A percentile compares a stretch with the other conserved stretches of the same genome.
These are phyloP conservation scores for Coemansia sp. DNA, from an alignment of 192 early-diverging fungal species.

Conservation along the genomic window DNA sequence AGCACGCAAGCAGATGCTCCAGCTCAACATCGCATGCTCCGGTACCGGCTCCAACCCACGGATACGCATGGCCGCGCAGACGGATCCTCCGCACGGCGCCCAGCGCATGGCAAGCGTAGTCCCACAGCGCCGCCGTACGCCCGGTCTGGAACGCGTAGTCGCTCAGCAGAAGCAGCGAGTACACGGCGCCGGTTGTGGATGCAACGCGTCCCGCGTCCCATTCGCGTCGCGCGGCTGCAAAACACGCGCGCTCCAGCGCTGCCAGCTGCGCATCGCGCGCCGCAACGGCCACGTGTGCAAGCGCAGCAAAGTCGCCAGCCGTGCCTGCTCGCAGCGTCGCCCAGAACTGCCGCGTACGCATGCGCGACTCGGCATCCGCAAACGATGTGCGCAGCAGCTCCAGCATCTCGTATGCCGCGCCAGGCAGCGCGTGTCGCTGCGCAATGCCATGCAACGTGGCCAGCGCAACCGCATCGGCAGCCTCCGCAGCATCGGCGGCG, in stretches of 20 bases:
- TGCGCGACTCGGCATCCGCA: constrained; percentile 26
- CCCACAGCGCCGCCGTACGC: constrained; percentile 20
- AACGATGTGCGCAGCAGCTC: constrained; percentile 30
- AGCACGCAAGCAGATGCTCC: constrained; percentile 39
- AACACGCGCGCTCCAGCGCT: constrained; percentile 20
- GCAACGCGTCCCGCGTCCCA: constrained; percentile 25
- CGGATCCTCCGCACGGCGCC: constrained; percentile 14
- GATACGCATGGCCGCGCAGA: constrained; percentile 22
- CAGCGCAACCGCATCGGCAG: constrained; percentile 2
- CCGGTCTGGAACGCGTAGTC: constrained; percentile 48
- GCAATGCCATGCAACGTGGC: background rate
- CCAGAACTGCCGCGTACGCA: constrained; percentile 43
- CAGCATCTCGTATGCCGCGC: constrained; percentile 8
- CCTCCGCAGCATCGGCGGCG: background rate
- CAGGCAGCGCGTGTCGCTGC: constrained; percentile 17
- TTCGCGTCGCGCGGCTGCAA: constrained; percentile 30
- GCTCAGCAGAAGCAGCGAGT: constrained; percentile 38
- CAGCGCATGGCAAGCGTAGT: constrained; percentile 28
- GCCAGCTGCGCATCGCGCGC: constrained; percentile 25
- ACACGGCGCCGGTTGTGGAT: constrained; percentile 18
- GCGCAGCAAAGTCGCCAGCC: constrained; percentile 41
- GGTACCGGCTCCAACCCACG: constrained; percentile 29
- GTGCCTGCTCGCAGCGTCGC: constrained; percentile 29
- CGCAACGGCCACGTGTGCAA: constrained; percentile 41
- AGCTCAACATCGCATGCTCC: constrained; percentile 37